Conservation (phyloP, 208 protist genomes). For the Polymyxa betae region DNA sequence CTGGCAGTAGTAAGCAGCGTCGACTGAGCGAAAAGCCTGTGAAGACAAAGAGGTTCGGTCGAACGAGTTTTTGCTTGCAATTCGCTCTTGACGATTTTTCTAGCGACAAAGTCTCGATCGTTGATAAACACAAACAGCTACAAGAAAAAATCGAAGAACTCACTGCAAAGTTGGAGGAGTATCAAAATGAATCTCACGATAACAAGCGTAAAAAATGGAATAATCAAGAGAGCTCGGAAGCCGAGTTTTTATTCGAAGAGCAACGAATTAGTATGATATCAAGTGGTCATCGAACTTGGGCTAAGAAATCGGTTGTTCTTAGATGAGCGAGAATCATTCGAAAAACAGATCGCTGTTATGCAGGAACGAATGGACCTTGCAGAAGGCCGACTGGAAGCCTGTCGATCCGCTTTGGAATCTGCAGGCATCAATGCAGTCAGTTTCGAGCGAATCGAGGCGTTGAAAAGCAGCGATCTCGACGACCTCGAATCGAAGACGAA, state of each 20-base stretch:
- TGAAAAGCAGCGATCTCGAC: neutral
- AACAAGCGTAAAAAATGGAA: neutral
- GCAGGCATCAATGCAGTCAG: slow-evolving; percentile 1
- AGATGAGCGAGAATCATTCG: neutral
- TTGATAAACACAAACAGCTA: neutral
- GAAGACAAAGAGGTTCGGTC: neutral
- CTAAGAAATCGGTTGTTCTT: neutral
- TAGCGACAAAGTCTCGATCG: neutral
- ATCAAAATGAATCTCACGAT: neutral
- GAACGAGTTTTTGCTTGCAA: neutral
- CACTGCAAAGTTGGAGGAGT: neutral
- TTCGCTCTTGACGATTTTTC: neutral
- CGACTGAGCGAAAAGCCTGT: neutral
- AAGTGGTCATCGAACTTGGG: no score
- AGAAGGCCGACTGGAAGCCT: neutral
- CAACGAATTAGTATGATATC: slow-evolving; percentile 2
- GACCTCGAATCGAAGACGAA: neutral
- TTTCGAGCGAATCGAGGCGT: neutral
- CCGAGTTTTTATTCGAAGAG: slow-evolving; percentile 16
- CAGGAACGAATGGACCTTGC: neutral
- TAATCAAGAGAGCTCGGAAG: neutral
- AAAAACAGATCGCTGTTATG: slow-evolving; percentile 5
- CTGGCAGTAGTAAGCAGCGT: neutral
- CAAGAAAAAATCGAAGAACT: neutral
- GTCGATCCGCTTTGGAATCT: neutral